phyloP scores from a whole-genome alignment of 140 eudicot species.

The Anethum foeniculum region DNA sequence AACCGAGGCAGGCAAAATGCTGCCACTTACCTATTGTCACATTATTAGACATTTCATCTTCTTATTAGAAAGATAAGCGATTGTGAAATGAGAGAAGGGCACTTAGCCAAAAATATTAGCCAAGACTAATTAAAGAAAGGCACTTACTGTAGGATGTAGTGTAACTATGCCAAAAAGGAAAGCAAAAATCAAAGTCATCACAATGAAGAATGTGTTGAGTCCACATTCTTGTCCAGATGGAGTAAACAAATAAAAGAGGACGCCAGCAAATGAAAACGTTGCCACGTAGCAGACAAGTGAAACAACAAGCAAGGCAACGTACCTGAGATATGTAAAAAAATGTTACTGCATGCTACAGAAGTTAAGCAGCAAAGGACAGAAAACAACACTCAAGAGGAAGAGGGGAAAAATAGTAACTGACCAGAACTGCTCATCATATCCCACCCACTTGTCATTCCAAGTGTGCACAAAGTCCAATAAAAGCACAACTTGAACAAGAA shows the following conservation, averaged over 20 bases:
- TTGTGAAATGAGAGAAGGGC: background rate
- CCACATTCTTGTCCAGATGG: conserved; percentile 95
- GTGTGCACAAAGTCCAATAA: conserved; percentile 92
- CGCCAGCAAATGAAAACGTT: conserved; percentile 59
- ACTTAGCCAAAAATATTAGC: too few species aligned
- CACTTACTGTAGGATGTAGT: conserved; percentile 79
- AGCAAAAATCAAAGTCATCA: conserved; percentile 62
- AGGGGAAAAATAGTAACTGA: conserved; percentile 22
- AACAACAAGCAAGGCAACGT: conserved; percentile 74
- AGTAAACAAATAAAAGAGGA: conserved; percentile 70
- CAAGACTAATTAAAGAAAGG: conserved; percentile 5
- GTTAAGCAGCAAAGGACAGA: background rate
- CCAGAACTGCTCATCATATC: conserved; percentile 94
- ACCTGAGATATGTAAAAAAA: conserved; percentile 43
- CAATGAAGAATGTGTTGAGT: conserved; percentile 80
- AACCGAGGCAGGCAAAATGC: conserved; percentile 93
- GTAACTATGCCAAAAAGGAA: conserved; percentile 70
- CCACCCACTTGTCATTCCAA: conserved; percentile 99
- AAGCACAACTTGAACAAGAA: conserved; percentile 91
- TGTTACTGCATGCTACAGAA: background rate
- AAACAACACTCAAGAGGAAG: background rate
- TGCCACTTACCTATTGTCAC: conserved; percentile 67
- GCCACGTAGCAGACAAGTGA: conserved; percentile 82
- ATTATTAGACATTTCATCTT: background rate
- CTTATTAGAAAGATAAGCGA: background rate